Conservation (phyloP, 2,329 filamentous ascomycete genomes). For the Clonostachys rosea region DNA sequence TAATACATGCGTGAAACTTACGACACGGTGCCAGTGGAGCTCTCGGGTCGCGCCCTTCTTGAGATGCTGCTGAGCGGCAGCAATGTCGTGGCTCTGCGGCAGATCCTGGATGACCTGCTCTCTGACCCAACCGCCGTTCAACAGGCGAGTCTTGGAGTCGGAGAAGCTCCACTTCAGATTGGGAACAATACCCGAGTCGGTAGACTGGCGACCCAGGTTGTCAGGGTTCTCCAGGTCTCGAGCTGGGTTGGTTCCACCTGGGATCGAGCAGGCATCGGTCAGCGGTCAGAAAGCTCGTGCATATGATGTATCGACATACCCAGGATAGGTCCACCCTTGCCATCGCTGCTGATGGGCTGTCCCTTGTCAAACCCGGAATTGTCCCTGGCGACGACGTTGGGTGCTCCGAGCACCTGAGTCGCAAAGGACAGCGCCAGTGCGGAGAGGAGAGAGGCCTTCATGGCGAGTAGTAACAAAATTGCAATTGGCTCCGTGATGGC, state of each 20-base stretch:
- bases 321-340: constrained; percentile 53
- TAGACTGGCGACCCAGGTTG: constrained; percentile 56
- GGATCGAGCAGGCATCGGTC: background rate
- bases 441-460: constrained; percentile 6
- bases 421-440: constrained; percentile 5
- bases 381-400: constrained; percentile 10
- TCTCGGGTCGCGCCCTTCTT: constrained; percentile 62
- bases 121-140: constrained; percentile 61
- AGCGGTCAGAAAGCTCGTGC: background rate
- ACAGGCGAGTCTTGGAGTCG: constrained; percentile 58
- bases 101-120: constrained; percentile 65
- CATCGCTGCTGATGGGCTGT: constrained; percentile 50
- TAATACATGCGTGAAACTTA: constrained; percentile 26
- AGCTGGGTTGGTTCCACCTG: constrained; percentile 59
- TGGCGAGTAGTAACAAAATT: background rate
- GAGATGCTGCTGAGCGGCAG: constrained; percentile 64
- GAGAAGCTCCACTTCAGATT: constrained; percentile 70
- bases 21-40: constrained; percentile 64
- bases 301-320: constrained; percentile 32
- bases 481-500: background rate
- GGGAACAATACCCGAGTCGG: constrained; percentile 58
- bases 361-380: constrained; percentile 38
- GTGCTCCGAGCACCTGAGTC: constrained; percentile 8
- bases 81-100: constrained; percentile 60
- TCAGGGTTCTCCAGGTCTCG: constrained; percentile 61